Evolutionary conservation across 371 early-diverging fungal species (phyloP), one percentile per base, ranked within the genome.

Genomic region (Zopfochytrium polystomum): DNA sequence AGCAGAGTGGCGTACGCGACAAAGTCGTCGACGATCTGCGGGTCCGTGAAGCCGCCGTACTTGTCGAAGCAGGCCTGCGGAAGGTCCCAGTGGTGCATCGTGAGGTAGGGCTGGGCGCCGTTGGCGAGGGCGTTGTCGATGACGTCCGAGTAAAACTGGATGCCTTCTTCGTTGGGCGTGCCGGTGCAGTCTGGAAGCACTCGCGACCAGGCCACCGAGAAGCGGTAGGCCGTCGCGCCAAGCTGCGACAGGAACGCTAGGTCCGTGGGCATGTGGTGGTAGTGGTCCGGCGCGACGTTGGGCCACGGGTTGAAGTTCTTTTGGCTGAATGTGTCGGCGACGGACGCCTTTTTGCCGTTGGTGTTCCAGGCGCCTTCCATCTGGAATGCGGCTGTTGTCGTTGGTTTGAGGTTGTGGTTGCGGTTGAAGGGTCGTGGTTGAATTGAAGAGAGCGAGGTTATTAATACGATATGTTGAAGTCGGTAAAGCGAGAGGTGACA

Each of bases 311-410:
- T 42, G 42, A 42, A 42, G 11, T 13, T 11, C 42, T 13, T 42
- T 42, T 42, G 13, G 11, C 42, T 42, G 13, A 13, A 49, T 58
- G n/a, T 51, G 48, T 78, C 78, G 63, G 65, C 74, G 29, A 70
- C 64, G 4, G 69, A 56, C 2, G 63, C 61, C 22, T 64, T 74
- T 52, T 72, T 68, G 1, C 77, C 78, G 47, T 69, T 77, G 42
- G 44, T 58, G 50, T 75, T 59, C 51, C 64, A 63, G 20, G 65
- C 70, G 33, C 74, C 76, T 62, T 75, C 76, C 13, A 68, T 60
- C 52, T 75, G 76, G 54, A 52, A 65, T 13, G 75, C 63, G 31
- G 75, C 71, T 55, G 52, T 33, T 23, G 31, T 13, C 1, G 30
- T 18, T 15, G 22, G 15, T 11, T 38, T 38, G 7, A 7, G 38